Evolutionary conservation across 2,329 filamentous ascomycete genomes (phyloP).

Genomic region (Fusarium sp.): DNA sequence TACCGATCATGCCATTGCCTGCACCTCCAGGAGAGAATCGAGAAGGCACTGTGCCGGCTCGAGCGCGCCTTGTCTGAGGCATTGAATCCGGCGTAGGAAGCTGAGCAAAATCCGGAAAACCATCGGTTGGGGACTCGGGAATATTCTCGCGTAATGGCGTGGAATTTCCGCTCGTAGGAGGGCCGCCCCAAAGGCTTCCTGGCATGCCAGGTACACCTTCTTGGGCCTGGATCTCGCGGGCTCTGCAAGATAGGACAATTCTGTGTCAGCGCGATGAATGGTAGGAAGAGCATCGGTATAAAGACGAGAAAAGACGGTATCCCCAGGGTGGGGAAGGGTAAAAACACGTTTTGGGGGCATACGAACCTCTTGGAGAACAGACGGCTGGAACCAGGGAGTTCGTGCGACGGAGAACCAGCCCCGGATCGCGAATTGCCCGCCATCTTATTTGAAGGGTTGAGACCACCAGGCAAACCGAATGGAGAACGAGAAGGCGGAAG

Average conservation of each 20-base stretch:
- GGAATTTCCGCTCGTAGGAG: slow-evolving; percentile 95
- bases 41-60: slow-evolving; percentile 96
- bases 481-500: slow-evolving; percentile 75
- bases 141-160: slow-evolving; percentile 97
- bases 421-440: slow-evolving; percentile 77
- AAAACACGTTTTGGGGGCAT: slow-evolving; percentile 31
- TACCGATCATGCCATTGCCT: slow-evolving; percentile 68
- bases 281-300: neutral
- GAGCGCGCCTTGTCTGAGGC: slow-evolving; percentile 80
- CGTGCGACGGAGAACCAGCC: slow-evolving; percentile 96
- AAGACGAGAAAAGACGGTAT: slow-evolving; percentile 27
- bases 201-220: slow-evolving; percentile 81
- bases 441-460: slow-evolving; percentile 71
- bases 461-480: slow-evolving; percentile 74
- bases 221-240: slow-evolving; percentile 96
- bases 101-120: slow-evolving; percentile 89
- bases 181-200: slow-evolving; percentile 89
- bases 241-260: slow-evolving; percentile 65
- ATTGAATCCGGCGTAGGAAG: slow-evolving; percentile 74
- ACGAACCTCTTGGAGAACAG: slow-evolving; percentile 93
- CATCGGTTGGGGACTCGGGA: slow-evolving; percentile 94
- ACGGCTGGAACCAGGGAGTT: slow-evolving; percentile 77
- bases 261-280: slow-evolving; percentile 27
- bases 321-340: neutral
- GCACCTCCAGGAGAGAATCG: slow-evolving; percentile 85